Conservation (phyloP, 176 grass and related monocot species). For the Carex pumila region DNA sequence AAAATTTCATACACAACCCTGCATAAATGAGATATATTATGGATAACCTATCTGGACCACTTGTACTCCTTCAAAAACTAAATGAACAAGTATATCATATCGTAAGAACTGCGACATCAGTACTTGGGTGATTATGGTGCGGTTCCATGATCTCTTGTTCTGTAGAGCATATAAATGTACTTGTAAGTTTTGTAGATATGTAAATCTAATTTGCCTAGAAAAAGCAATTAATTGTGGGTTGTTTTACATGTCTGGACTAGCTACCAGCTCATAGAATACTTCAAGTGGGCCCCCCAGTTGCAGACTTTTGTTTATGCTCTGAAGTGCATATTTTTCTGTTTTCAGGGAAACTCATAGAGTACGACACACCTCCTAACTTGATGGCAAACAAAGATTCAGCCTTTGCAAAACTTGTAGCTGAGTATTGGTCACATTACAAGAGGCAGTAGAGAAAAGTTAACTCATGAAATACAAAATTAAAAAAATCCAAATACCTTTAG, state of each 20-base stretch:
- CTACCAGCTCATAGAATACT: background rate
- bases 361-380: conserved; percentile 53
- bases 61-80: background rate
- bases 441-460: background rate
- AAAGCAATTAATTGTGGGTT: background rate
- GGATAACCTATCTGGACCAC: background rate
- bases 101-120: background rate
- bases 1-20: background rate
- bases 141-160: background rate
- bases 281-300: background rate
- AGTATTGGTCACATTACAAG: conserved; percentile 81
- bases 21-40: background rate
- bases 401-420: conserved; percentile 64
- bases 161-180: background rate
- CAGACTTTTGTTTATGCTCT: background rate
- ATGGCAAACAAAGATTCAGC: conserved; percentile 58
- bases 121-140: background rate
- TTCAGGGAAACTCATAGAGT: conserved; percentile 75
- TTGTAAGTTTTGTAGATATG: background rate
- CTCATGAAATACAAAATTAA: background rate
- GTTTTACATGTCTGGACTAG: background rate
- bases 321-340: background rate
- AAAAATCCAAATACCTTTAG: background rate
- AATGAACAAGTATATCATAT: background rate
- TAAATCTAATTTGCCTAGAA: background rate